These are phyloP conservation scores for Agaricus blazei DNA, from an alignment of 768 basidiomycete species.

Conservation along the genomic window DNA sequence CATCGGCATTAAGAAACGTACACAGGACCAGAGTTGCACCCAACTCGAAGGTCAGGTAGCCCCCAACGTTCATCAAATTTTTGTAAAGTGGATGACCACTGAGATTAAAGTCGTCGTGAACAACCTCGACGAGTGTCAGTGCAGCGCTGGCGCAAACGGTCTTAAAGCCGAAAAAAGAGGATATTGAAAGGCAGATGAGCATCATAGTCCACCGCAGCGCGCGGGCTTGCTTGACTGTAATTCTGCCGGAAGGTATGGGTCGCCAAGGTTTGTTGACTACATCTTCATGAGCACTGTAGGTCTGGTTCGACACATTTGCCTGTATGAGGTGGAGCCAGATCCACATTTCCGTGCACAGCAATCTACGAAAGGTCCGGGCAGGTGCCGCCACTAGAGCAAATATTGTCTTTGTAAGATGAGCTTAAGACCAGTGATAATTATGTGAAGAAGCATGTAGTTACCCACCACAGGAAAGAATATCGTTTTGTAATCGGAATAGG, in stretches of 20 bases:
- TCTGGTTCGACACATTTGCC: constrained; percentile 9
- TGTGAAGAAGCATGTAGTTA: constrained; percentile 12
- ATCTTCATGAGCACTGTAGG: constrained; percentile 5
- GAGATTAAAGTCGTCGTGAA: constrained; percentile 25
- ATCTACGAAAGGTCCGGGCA: constrained; percentile 27
- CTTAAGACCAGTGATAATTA: constrained; percentile 16
- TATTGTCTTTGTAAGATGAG: constrained; percentile 18
- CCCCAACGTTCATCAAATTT: constrained; percentile 25
- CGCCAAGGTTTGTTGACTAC: constrained; percentile 19
- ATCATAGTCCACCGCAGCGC: constrained; percentile 28
- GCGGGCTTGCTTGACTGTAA: constrained; percentile 17
- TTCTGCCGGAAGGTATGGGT: constrained; percentile 30
- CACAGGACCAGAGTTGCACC: constrained; percentile 25
- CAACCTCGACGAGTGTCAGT: constrained; percentile 17
- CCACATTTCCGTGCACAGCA: constrained; percentile 20
- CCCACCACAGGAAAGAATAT: constrained; percentile 9
- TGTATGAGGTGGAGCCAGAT: constrained; percentile 7
- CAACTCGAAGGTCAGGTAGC: constrained; percentile 26
- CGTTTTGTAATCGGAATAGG: constrained; percentile 9
- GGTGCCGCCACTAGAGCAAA: constrained; percentile 20
- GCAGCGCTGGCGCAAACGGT: constrained; percentile 16
- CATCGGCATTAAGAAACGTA: background rate
- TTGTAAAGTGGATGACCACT: constrained; percentile 21
- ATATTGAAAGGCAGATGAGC: constrained; percentile 20
- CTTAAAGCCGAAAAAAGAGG: constrained; percentile 13